A percentile compares a stretch with the other conserved stretches of the same genome.
phyloP scores from a whole-genome alignment of 2,329 filamentous ascomycete species.

The Onygenales sp. region DNA sequence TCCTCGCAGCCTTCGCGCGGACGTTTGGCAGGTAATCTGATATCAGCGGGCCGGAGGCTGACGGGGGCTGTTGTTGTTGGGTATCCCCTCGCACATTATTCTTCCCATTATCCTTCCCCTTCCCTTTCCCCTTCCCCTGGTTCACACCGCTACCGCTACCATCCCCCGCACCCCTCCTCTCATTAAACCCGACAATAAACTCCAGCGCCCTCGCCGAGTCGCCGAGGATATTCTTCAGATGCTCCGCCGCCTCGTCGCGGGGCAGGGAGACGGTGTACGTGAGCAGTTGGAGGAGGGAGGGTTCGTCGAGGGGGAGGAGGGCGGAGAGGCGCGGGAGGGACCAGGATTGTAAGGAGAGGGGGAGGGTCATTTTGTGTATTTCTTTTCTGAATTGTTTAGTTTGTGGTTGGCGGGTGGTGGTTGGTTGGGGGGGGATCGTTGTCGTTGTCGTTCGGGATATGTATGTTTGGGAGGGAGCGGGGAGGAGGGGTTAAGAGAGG shows the following conservation, averaged over 20 bases:
- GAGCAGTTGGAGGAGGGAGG: slow-evolving; percentile 74
- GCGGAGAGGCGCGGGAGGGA: slow-evolving; percentile 63
- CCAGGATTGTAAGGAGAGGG: slow-evolving; percentile 31
- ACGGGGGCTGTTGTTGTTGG: slow-evolving; percentile 43
- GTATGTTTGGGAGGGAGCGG: too few species aligned
- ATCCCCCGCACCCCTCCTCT: slow-evolving; percentile 35
- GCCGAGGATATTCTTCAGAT: slow-evolving; percentile 80
- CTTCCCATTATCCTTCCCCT: slow-evolving; percentile 5
- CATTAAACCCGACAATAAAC: slow-evolving; percentile 68
- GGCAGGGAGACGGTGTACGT: slow-evolving; percentile 65
- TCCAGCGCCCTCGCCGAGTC: slow-evolving; percentile 67
- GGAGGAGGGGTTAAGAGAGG: too few species aligned
- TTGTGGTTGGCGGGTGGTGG: too few species aligned
- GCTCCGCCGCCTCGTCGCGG: slow-evolving; percentile 66
- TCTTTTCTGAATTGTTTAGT: neutral
- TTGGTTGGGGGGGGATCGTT: too few species aligned
- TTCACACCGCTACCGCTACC: neutral
- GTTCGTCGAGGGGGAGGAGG: slow-evolving; percentile 75
- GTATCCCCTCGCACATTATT: slow-evolving; percentile 8
- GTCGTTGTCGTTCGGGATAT: too few species aligned
- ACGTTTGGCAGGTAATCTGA: slow-evolving; percentile 60
- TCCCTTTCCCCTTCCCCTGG: neutral
- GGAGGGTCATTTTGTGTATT: neutral
- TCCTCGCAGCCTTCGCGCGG: slow-evolving; percentile 47
- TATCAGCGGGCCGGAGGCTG: slow-evolving; percentile 68